phyloP scores from a whole-genome alignment of 768 basidiomycete species.

The Hypholoma fasciculare region DNA sequence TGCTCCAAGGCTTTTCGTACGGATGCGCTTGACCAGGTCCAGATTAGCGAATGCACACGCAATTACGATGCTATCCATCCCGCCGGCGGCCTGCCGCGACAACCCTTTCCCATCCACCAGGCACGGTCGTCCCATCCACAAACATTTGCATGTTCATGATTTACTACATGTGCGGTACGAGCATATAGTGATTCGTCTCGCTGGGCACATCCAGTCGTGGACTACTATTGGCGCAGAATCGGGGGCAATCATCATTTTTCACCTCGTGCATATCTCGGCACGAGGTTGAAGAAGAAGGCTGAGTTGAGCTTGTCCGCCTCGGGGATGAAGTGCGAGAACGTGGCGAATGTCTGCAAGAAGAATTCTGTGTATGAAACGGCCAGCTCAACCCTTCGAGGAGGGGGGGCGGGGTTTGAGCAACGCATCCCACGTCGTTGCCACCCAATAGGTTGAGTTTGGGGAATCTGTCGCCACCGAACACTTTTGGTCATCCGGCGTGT shows the following conservation, averaged over 20 bases:
- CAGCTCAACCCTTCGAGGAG: neutral
- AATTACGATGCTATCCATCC: constrained; percentile 32
- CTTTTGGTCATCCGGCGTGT: constrained; percentile 29
- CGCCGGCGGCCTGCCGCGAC: constrained; percentile 20
- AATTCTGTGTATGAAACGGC: constrained; percentile 28
- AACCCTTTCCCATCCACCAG: constrained; percentile 31
- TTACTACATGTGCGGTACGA: constrained; percentile 13
- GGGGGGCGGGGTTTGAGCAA: neutral
- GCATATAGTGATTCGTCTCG: constrained; percentile 16
- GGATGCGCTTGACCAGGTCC: constrained; percentile 35
- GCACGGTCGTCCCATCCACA: constrained; percentile 8
- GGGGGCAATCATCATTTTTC: constrained; percentile 5
- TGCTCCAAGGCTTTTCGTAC: constrained; percentile 11
- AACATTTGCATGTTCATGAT: constrained; percentile 19
- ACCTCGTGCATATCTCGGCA: neutral
- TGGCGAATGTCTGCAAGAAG: constrained; percentile 41
- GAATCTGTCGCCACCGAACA: constrained; percentile 44
- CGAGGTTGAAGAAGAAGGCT: constrained; percentile 9
- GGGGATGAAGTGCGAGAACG: constrained; percentile 37
- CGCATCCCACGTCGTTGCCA: constrained; percentile 41
- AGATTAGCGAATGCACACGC: constrained; percentile 36
- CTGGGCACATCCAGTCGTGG: constrained; percentile 9
- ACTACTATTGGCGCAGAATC: neutral
- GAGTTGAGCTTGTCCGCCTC: constrained; percentile 36
- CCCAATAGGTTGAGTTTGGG: constrained; percentile 42